Evolutionary conservation across 208 protist genomes (phyloP).

Genomic region (Trypanosomatidae sp.): DNA sequence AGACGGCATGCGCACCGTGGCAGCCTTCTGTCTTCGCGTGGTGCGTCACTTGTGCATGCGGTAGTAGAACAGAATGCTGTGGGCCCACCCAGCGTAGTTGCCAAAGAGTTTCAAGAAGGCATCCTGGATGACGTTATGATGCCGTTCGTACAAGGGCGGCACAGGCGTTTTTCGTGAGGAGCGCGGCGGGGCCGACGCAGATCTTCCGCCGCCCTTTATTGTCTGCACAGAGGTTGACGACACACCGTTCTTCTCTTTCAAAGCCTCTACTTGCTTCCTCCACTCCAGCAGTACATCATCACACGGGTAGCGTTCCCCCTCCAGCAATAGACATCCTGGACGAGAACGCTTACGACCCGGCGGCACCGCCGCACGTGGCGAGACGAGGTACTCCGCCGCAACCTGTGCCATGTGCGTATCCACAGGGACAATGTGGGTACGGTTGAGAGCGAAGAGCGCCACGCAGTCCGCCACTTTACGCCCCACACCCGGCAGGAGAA

Average conservation of each 20-base stretch:
- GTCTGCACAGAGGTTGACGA: not conserved
- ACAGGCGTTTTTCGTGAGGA: conserved; percentile 7
- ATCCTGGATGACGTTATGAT: conserved; percentile 77
- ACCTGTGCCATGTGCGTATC: conserved; percentile 91
- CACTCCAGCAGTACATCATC: conserved; percentile 16
- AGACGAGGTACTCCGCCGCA: conserved; percentile 45
- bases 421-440: conserved; percentile 72
- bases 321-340: not conserved
- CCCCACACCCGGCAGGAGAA: conserved; percentile 66
- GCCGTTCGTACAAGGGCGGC: conserved; percentile 34
- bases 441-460: conserved; percentile 65
- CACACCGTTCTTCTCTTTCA: conserved; percentile 6
- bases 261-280: conserved; percentile 13
- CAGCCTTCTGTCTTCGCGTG: too few species aligned
- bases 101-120: conserved; percentile 67
- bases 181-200: not conserved
- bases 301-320: not conserved
- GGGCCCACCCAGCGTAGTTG: conserved; percentile 67
- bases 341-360: not conserved
- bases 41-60: conserved; percentile 30
- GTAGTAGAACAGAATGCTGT: conserved; percentile 74
- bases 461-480: conserved; percentile 88
- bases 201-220: not conserved
- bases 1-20: too few species aligned
- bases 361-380: not conserved